Evolutionary conservation across 1,284 basidiomycete genomes (phyloP).

Genomic region (Cerioporus squamosus): DNA sequence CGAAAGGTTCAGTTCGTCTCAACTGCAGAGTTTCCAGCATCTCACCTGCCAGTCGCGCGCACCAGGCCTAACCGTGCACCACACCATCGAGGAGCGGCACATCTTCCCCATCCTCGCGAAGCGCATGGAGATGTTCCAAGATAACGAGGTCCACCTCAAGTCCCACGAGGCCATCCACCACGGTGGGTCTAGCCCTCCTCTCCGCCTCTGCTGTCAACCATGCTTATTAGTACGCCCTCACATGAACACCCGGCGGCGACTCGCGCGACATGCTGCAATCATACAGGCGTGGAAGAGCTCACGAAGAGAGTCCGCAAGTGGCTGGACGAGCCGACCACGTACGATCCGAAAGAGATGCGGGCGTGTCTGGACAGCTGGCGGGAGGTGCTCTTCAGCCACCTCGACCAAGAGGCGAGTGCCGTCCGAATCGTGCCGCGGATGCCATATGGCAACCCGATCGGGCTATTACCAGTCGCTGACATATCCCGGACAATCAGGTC

Average conservation of each 20-base stretch:
- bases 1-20: slow-evolving; percentile 10
- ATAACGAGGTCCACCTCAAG: slow-evolving; percentile 56
- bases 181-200: slow-evolving; percentile 44
- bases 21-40: background rate
- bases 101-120: slow-evolving; percentile 69
- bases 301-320: slow-evolving; percentile 50
- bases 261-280: no score
- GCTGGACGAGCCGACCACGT: slow-evolving; percentile 51
- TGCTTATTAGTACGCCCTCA: background rate
- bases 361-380: slow-evolving; percentile 65
- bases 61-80: slow-evolving; percentile 62
- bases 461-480: background rate
- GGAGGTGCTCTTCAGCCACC: slow-evolving; percentile 67
- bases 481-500: slow-evolving; percentile 37
- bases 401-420: slow-evolving; percentile 63
- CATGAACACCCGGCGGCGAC: background rate
- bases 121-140: slow-evolving; percentile 63
- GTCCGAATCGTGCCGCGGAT: background rate
- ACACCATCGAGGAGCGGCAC: slow-evolving; percentile 65
- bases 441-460: background rate
- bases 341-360: slow-evolving; percentile 61
- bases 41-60: background rate
- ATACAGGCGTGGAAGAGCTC: slow-evolving; percentile 58
- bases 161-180: slow-evolving; percentile 72
- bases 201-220: background rate